Percentiles rank a stretch among this genome's conserved stretches.
phyloP scores from a whole-genome alignment of 768 basidiomycete species.

The Clitopilus hobsonii region DNA sequence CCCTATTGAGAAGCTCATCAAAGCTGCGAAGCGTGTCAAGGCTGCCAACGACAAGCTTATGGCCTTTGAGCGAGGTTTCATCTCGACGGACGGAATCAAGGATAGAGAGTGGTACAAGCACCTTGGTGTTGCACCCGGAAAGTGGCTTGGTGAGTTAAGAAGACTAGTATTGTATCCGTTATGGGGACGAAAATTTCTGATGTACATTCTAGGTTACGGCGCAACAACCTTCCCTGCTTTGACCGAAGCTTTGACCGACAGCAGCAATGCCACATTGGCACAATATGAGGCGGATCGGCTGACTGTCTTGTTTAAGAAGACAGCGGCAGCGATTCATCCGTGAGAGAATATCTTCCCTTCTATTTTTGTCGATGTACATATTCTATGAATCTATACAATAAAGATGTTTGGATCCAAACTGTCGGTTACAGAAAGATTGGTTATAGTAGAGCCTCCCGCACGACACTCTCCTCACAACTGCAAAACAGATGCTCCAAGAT shows the following conservation, averaged over 20 bases:
- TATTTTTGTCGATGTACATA: too few species aligned
- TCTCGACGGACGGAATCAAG: conserved; percentile 71
- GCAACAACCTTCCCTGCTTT: conserved; percentile 82
- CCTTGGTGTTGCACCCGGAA: conserved; percentile 82
- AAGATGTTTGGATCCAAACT: too few species aligned
- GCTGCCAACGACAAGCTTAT: conserved; percentile 63
- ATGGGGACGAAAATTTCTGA: not conserved
- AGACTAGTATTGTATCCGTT: not conserved
- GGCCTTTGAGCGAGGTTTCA: conserved; percentile 76
- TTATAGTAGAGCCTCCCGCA: too few species aligned
- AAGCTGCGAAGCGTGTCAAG: conserved; percentile 54
- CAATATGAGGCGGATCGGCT: conserved; percentile 58
- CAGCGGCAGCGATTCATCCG: conserved; percentile 37
- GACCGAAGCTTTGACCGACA: conserved; percentile 70
- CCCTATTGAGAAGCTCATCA: conserved; percentile 41
- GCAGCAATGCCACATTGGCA: conserved; percentile 59
- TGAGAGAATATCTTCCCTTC: too few species aligned
- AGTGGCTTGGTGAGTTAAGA: conserved; percentile 68
- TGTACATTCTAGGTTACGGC: conserved; percentile 55
- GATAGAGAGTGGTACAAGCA: conserved; percentile 85
- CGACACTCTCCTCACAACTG: too few species aligned
- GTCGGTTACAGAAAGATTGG: not conserved
- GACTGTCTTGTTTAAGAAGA: conserved; percentile 44
- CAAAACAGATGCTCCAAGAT: too few species aligned
- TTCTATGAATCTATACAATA: too few species aligned